These are phyloP conservation scores for Amanita fuliginea DNA, from an alignment of 768 basidiomycete genomes.

Conservation along the genomic window DNA sequence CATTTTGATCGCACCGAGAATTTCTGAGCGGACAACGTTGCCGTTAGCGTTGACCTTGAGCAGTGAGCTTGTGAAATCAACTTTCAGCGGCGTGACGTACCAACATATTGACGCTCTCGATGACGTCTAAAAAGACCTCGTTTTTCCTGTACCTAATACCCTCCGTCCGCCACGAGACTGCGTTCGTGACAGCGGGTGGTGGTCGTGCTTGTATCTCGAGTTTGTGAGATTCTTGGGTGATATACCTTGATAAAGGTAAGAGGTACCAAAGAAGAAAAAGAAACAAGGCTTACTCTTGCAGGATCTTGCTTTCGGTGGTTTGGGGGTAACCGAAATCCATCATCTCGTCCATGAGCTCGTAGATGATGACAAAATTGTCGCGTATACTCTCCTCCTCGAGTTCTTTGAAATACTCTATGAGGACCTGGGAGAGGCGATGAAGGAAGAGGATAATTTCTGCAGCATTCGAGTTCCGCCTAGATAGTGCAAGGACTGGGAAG, in stretches of 20 bases:
- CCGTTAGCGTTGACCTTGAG: conserved; percentile 89
- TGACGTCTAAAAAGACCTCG: conserved; percentile 97
- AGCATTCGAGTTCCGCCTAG: conserved; percentile 92
- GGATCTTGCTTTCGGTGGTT: conserved; percentile 97
- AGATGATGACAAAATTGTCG: conserved; percentile 99
- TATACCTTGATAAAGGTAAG: conserved; percentile 47
- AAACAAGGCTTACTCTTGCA: conserved; percentile 67
- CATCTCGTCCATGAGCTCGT: conserved; percentile 98
- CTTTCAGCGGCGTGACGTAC: conserved; percentile 32
- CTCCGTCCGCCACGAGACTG: conserved; percentile 97
- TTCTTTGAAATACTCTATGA: conserved; percentile 99
- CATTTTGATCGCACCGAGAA: conserved; percentile 99
- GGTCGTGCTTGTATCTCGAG: conserved; percentile 88
- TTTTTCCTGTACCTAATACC: conserved; percentile 98
- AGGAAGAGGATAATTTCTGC: conserved; percentile 95
- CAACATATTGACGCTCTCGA: conserved; percentile 94
- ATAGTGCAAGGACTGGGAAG: conserved; percentile 76
- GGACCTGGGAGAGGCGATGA: conserved; percentile 83
- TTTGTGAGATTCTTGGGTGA: conserved; percentile 97
- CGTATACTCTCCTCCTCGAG: conserved; percentile 98
- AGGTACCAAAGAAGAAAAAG: not conserved
- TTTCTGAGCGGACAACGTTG: conserved; percentile 94
- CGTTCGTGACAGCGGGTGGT: conserved; percentile 96
- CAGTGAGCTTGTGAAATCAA: not conserved
- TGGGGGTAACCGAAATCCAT: conserved; percentile 99